Base-by-base conservation (phyloP, 495 filamentous ascomycete genomes). In the Pseudomonodictys pantanalensis region DNA sequence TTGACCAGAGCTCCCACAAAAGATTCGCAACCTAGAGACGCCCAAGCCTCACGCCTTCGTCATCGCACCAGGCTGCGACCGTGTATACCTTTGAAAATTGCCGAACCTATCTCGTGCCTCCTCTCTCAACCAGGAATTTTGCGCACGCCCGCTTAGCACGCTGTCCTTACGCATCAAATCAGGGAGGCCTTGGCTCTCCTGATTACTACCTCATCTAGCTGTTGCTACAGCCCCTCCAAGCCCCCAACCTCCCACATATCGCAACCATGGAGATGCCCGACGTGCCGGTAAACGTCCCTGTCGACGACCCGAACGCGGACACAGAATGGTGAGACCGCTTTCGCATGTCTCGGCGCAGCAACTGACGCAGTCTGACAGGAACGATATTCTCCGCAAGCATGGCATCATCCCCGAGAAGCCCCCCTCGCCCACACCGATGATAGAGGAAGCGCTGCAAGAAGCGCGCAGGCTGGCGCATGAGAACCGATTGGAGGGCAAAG, bases 381-480 rank as follows among this genome's bases (percentile, higher is more conserved):
- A 99, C 69, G 93, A 99, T 60, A 99, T 99, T 68, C 89, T 99
- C 47, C 90, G 93, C 53, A 91, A 95, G 72, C 91, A 97, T 75
- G 89, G 89, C 38, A 77, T 99, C 50, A 97, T 99, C 54, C 93
- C 93, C 11, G 92, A 97, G 69, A 97, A 95, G 72, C 91, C 92
- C 0, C 89, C 92, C 15, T 95, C 91, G 39, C 92, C 92, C 0
- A 95, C 93, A 18, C 90, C 91, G 12, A 81, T 93, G 62, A 95
- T 99, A 67, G 88, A 97, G 75, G 95, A 97, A 79, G 93, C 93
- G n/a, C 79, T 97, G 41, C 70, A 84, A 38, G 87, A 92, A 74
- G 93, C 87, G 6, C 82, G 88, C 49, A 78, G 81, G 62, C 78
- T 90, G 44, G 91, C 90, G 35, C 82, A 96, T 65, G 92, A 95